Percentiles rank a stretch among this genome's conserved stretches.
Conservation (phyloP, 306 rosid species). For the Gastrolobium bilobum region DNA sequence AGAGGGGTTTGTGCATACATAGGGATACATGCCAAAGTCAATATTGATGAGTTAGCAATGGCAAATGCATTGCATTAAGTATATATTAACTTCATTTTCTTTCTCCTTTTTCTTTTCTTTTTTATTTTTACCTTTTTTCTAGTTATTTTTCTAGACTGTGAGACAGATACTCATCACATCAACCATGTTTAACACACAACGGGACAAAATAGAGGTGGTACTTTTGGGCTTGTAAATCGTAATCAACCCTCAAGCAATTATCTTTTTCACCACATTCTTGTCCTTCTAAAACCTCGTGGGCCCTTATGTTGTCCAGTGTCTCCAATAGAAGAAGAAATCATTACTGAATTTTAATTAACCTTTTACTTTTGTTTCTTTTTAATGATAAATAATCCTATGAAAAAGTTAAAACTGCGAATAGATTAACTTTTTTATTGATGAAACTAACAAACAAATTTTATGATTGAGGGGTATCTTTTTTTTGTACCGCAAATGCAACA, state of each 20-base stretch:
- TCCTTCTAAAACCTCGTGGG: slow-evolving; percentile 41
- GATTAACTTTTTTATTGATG: not conserved
- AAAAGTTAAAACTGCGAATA: not conserved
- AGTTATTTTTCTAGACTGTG: not conserved
- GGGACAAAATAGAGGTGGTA: slow-evolving; percentile 32
- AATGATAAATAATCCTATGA: not conserved
- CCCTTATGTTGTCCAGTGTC: not conserved
- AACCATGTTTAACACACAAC: slow-evolving; percentile 46
- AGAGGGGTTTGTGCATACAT: slow-evolving; percentile 40
- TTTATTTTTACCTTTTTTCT: not conserved
- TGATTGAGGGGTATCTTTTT: not conserved
- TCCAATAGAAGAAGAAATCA: not conserved
- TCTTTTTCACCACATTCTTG: slow-evolving; percentile 50
- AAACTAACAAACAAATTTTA: not conserved
- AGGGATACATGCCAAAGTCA: slow-evolving; percentile 52
- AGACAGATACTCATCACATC: slow-evolving; percentile 38
- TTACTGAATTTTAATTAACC: not conserved
- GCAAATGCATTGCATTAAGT: slow-evolving; percentile 44
- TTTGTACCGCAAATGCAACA: too few species aligned
- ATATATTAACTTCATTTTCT: not conserved
- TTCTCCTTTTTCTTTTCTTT: not conserved
- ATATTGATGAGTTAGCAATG: slow-evolving; percentile 34
- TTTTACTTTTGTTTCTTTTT: not conserved
- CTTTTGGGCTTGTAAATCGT: slow-evolving; percentile 46
- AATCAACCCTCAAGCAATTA: slow-evolving; percentile 42